These are phyloP conservation scores for Talaromyces sp. DNA, from an alignment of 2,329 filamentous ascomycete genomes.

Conservation along the genomic window DNA sequence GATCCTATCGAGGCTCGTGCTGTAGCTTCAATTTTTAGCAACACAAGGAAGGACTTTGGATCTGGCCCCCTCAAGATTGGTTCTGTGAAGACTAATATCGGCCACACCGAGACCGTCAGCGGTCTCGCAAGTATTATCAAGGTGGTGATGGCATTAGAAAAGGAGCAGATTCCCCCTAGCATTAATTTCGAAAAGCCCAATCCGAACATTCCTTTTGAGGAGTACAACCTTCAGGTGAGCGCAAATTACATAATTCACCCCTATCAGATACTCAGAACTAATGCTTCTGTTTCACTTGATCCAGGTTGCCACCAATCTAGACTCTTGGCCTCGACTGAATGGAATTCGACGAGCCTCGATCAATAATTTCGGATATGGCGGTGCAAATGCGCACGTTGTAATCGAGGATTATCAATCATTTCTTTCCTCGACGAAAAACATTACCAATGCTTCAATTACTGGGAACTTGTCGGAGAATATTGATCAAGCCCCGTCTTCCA, in stretches of 20 bases:
- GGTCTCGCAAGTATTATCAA: neutral
- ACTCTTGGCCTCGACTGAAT: neutral
- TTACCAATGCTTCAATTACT: neutral
- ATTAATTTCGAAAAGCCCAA: neutral
- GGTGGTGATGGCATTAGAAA: neutral
- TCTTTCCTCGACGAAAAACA: neutral
- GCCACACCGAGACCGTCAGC: neutral
- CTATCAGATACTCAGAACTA: too few relatives aligned
- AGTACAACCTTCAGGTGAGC: neutral
- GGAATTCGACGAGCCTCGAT: neutral
- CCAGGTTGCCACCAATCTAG: neutral
- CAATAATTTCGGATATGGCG: neutral
- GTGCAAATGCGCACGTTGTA: neutral
- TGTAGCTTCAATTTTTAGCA: constrained; percentile 15
- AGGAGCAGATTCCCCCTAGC: neutral
- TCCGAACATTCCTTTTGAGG: neutral
- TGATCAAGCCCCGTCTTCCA: neutral
- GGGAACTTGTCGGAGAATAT: neutral
- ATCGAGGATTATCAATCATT: neutral
- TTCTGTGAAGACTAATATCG: neutral
- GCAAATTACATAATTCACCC: too few relatives aligned
- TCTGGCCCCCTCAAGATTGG: neutral
- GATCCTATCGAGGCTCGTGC: constrained; percentile 22
- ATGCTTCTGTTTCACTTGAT: neutral
- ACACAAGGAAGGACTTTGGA: neutral